Percentiles rank a stretch among this genome's conserved stretches.
phyloP scores from a whole-genome alignment of 345 rosid species.

The Carallia brachiata region DNA sequence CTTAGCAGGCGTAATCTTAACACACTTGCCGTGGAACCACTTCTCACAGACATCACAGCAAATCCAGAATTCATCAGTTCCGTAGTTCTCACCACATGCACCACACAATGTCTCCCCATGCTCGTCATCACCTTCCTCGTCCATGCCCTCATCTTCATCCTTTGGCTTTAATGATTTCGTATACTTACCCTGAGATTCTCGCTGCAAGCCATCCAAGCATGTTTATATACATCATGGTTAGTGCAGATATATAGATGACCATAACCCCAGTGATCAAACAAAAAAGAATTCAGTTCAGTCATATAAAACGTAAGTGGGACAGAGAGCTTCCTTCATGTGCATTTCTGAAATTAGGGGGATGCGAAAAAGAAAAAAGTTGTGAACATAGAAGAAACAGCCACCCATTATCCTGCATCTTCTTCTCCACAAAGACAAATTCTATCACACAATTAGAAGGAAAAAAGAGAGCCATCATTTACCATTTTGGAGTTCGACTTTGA shows the following conservation, averaged over 20 bases:
- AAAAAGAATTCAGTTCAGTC: too few species aligned
- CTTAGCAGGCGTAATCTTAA: constrained; percentile 86
- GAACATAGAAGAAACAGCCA: neutral
- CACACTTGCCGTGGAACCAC: constrained; percentile 91
- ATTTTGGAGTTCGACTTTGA: constrained; percentile 66
- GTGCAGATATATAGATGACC: neutral
- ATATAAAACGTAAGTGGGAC: too few species aligned
- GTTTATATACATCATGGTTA: neutral
- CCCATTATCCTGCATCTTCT: neutral
- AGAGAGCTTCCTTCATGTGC: neutral
- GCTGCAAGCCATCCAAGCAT: constrained; percentile 3
- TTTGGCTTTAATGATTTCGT: constrained; percentile 34
- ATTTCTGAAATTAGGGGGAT: neutral
- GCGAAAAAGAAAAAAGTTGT: neutral
- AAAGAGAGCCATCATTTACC: constrained; percentile 33
- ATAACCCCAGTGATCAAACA: neutral
- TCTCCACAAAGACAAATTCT: too few species aligned
- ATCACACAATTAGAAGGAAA: neutral
- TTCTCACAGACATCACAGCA: constrained; percentile 76
- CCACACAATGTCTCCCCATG: constrained; percentile 75
- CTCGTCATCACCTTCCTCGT: constrained; percentile 66
- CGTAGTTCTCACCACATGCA: constrained; percentile 79
- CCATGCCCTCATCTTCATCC: constrained; percentile 49
- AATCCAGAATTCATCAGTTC: constrained; percentile 79
- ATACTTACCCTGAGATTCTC: constrained; percentile 51